A percentile compares a stretch with the other conserved stretches of the same genome.
phyloP scores from a whole-genome alignment of 257 asterid species.

The Schizonepeta tenuifolia region DNA sequence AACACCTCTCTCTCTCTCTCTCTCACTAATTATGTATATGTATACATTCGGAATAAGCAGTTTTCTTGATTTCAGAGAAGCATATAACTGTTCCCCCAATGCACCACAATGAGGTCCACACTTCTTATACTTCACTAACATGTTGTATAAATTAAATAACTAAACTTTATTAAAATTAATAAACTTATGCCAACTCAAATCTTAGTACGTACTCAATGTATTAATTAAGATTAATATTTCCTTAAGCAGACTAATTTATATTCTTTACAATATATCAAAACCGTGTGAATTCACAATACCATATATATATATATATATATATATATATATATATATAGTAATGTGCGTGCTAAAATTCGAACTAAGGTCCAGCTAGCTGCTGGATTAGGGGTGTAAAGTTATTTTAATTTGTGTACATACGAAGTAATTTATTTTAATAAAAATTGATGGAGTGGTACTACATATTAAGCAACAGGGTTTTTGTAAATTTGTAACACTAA shows the following conservation, averaged over 20 bases:
- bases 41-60: slow-evolving; percentile 20
- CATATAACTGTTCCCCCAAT: slow-evolving; percentile 40
- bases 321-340: too few relatives aligned
- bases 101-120: slow-evolving; percentile 44
- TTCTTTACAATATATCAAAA: neutral
- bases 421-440: too few relatives aligned
- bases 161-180: neutral
- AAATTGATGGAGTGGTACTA: neutral
- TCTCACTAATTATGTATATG: neutral
- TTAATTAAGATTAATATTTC: neutral
- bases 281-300: neutral
- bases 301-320: too few relatives aligned
- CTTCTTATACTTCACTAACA: neutral
- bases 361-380: too few relatives aligned
- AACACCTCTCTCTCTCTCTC: neutral
- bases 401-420: too few relatives aligned
- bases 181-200: too few relatives aligned
- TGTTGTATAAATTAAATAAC: neutral
- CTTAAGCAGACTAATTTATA: neutral
- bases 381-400: too few relatives aligned
- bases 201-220: slow-evolving; percentile 43
- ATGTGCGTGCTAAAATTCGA: too few relatives aligned
- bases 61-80: slow-evolving; percentile 50
- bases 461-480: slow-evolving; percentile 30
- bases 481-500: too few relatives aligned